Percentiles rank a stretch among this genome's conserved stretches.
phyloP scores from a whole-genome alignment of 495 filamentous ascomycete species.

The Xylaria flabelliformis region DNA sequence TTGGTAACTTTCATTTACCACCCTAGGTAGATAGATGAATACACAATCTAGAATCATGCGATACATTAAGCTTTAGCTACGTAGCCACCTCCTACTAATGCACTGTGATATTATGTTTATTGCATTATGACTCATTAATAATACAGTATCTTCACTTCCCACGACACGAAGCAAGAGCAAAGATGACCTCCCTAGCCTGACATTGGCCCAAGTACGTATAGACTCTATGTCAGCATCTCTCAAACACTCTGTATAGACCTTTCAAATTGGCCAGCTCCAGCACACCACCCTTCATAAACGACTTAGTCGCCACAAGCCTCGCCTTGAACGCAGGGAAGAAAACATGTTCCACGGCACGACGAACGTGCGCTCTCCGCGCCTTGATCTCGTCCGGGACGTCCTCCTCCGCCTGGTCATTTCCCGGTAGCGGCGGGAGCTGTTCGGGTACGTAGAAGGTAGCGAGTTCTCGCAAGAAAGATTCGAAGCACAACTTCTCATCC shows the following conservation, averaged over 20 bases:
- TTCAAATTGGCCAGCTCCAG: constrained; percentile 94
- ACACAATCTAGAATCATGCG: not conserved
- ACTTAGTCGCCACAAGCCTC: constrained; percentile 81
- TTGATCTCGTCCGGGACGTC: constrained; percentile 60
- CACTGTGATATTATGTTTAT: not conserved
- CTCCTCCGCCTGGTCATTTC: constrained; percentile 47
- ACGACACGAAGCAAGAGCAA: constrained; percentile 18
- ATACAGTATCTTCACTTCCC: not conserved
- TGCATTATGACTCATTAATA: not conserved
- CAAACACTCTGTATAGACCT: constrained; percentile 96
- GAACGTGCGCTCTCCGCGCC: constrained; percentile 62
- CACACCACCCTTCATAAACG: constrained; percentile 73
- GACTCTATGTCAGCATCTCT: constrained; percentile 72
- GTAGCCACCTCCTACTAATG: not conserved
- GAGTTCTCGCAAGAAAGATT: constrained; percentile 83
- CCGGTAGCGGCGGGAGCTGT: constrained; percentile 66
- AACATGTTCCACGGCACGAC: constrained; percentile 69
- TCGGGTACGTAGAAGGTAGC: constrained; percentile 93
- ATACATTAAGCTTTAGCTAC: not conserved
- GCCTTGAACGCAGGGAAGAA: constrained; percentile 85
- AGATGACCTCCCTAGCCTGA: not conserved
- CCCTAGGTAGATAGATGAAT: constrained; percentile 10
- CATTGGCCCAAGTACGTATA: too few relatives aligned
- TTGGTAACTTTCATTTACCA: not conserved
- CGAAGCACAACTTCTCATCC: constrained; percentile 85